phyloP scores from a whole-genome alignment of 2,329 filamentous ascomycete species.

The Pseudocercospora pini-densiflorae region DNA sequence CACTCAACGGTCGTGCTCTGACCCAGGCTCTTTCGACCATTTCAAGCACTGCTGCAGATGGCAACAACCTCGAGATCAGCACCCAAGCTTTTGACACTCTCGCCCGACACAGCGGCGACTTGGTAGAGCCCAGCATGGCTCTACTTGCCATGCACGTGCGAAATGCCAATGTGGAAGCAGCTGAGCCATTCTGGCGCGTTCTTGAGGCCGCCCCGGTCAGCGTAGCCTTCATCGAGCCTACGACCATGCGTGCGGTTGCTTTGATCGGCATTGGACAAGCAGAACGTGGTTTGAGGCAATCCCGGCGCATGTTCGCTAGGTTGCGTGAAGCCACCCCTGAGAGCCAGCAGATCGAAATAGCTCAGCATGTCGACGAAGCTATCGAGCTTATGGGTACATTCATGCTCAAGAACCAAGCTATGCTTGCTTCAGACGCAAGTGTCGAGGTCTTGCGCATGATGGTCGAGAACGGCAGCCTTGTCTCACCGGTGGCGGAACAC shows the following conservation, averaged over 20 bases:
- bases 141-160: constrained; percentile 87
- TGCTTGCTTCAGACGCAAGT: constrained; percentile 59
- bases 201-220: constrained; percentile 66
- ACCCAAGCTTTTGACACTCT: constrained; percentile 58
- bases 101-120: constrained; percentile 53
- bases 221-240: constrained; percentile 78
- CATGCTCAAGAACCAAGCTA: constrained; percentile 57
- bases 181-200: constrained; percentile 79
- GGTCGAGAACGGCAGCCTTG: constrained; percentile 67
- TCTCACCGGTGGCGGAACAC: constrained; percentile 64
- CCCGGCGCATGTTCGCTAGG: constrained; percentile 83
- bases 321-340: constrained; percentile 68
- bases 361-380: constrained; percentile 85
- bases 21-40: constrained; percentile 72
- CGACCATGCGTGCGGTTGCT: constrained; percentile 87
- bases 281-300: constrained; percentile 77
- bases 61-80: constrained; percentile 71
- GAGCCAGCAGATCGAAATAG: constrained; percentile 57
- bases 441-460: constrained; percentile 67
- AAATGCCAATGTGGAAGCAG: constrained; percentile 75
- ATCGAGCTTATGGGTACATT: constrained; percentile 70
- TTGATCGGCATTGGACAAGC: constrained; percentile 84
- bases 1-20: constrained; percentile 63
- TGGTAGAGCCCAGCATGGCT: constrained; percentile 69
- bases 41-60: constrained; percentile 78